These are phyloP conservation scores for Neopestalotiopsis clavispora DNA, from an alignment of 2,329 filamentous ascomycete species.

Conservation along the genomic window DNA sequence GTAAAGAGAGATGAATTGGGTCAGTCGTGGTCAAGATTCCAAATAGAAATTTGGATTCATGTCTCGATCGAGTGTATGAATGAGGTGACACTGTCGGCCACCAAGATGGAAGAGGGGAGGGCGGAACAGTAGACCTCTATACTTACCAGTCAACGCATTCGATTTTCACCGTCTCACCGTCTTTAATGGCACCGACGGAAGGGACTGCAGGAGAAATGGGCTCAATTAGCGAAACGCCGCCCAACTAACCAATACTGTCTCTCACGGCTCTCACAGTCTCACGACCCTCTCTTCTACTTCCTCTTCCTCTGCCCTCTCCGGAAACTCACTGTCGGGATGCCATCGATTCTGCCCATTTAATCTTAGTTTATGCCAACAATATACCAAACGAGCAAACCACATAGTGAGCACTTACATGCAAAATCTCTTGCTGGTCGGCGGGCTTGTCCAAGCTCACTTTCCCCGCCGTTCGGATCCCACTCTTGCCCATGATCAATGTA, in stretches of 20 bases:
- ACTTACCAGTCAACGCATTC: constrained; percentile 81
- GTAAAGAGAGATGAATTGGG: constrained; percentile 10
- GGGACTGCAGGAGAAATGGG: constrained; percentile 63
- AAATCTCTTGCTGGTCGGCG: constrained; percentile 68
- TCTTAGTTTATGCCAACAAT: constrained; percentile 16
- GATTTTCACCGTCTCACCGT: constrained; percentile 89
- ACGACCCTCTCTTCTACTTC: background rate
- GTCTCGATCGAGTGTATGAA: background rate
- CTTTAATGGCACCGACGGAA: constrained; percentile 71
- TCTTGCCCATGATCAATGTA: constrained; percentile 38
- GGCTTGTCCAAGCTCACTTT: constrained; percentile 77
- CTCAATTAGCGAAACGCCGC: background rate
- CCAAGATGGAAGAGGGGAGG: background rate
- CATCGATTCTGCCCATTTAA: constrained; percentile 73
- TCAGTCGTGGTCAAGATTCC: background rate
- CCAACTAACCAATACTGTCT: background rate
- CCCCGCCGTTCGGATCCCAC: constrained; percentile 70
- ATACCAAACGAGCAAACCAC: background rate
- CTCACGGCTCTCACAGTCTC: too few species aligned
- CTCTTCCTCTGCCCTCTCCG: background rate
- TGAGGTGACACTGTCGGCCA: background rate
- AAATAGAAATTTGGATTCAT: background rate
- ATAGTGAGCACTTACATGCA: constrained; percentile 65
- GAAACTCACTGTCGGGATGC: constrained; percentile 82
- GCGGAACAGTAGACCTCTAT: background rate